A percentile compares a stretch with the other conserved stretches of the same genome.
These are phyloP conservation scores for Syncephalastrum sp. DNA, from an alignment of 371 early-diverging fungal species.

Conservation along the genomic window DNA sequence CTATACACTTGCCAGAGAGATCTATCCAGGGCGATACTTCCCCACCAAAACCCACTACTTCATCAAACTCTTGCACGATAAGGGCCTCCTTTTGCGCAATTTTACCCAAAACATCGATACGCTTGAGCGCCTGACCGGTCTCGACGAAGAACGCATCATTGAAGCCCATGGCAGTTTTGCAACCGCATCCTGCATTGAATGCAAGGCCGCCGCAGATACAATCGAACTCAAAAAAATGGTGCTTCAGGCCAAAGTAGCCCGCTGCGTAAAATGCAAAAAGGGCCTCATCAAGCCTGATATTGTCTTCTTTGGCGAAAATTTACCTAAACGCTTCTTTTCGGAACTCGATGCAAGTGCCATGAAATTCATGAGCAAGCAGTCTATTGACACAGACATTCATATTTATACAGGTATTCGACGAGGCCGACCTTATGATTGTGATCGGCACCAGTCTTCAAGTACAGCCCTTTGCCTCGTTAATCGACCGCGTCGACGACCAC, in stretches of 20 bases:
- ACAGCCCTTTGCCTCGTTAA: conserved; percentile 86
- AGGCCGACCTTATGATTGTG: conserved; percentile 86
- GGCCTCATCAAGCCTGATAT: conserved; percentile 91
- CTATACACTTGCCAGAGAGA: conserved; percentile 86
- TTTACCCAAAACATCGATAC: conserved; percentile 98
- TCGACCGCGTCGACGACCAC: conserved; percentile 57
- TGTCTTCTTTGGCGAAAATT: conserved; percentile 90
- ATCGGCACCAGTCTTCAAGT: conserved; percentile 89
- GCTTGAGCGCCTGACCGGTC: conserved; percentile 85
- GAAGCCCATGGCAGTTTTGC: conserved; percentile 96
- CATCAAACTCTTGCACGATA: conserved; percentile 73
- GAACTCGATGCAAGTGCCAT: conserved; percentile 38
- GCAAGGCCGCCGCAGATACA: conserved; percentile 38
- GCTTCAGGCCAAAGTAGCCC: conserved; percentile 64
- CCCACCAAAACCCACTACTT: conserved; percentile 91
- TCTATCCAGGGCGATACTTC: conserved; percentile 80
- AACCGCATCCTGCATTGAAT: conserved; percentile 74
- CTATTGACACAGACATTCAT: background rate
- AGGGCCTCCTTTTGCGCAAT: conserved; percentile 72
- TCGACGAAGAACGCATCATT: conserved; percentile 70
- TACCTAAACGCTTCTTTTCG: conserved; percentile 78
- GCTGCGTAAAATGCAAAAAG: conserved; percentile 59
- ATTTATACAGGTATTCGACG: conserved; percentile 56
- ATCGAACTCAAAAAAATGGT: conserved; percentile 38
- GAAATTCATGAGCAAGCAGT: background rate